Evolutionary conservation across 2,329 filamentous ascomycete species (phyloP), one percentile per base, ranked within the genome.

Genomic region (Zymoseptoria pseudotritici): DNA sequence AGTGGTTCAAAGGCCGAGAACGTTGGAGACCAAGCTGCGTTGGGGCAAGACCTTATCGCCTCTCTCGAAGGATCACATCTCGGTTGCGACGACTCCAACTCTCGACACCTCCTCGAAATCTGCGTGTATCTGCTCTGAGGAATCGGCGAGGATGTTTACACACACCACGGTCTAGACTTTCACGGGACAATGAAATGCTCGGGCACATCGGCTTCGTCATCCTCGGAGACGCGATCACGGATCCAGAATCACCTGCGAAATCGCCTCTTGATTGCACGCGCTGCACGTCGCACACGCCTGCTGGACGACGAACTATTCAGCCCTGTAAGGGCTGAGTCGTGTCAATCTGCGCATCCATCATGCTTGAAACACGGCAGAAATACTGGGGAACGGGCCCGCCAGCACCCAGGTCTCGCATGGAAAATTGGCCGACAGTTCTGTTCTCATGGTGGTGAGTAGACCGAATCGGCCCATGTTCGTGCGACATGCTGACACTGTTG

Each of bases 361-460:
- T 60, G 31, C 59, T 65, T 46, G 57, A 66, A 50, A 13, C 55
- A 19, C 62, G 67, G 49, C 58, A 22, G 52, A 13, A 62, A 42
- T 68, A 83, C 24, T 82, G 81, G 73, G 74, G 77, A 59, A 70
- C 71, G 57, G 73, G 73, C 22, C 80, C 81, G 21, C 84, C 83
- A 24, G 75, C 77, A 59, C 73, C 77, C 61, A 79, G 82, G 66
- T 78, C 77, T 52, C 76, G 77, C 55, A 54, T 74, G 42, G 69
- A 82, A 53, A 87, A 94, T 76, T 95, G 96, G 73, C 91, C 93
- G n/a, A 96, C 92, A 0, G 80, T 99, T 54, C 82, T 99, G 64
- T 91, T 96, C 67, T 95, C 90, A 75, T 97, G 52, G 92, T 97
- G 93, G 92, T 59, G 50, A 50, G 60, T 36, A 49, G 55, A 22